phyloP scores from a whole-genome alignment of 2,329 filamentous ascomycete genomes.

The Massarina eburnea region DNA sequence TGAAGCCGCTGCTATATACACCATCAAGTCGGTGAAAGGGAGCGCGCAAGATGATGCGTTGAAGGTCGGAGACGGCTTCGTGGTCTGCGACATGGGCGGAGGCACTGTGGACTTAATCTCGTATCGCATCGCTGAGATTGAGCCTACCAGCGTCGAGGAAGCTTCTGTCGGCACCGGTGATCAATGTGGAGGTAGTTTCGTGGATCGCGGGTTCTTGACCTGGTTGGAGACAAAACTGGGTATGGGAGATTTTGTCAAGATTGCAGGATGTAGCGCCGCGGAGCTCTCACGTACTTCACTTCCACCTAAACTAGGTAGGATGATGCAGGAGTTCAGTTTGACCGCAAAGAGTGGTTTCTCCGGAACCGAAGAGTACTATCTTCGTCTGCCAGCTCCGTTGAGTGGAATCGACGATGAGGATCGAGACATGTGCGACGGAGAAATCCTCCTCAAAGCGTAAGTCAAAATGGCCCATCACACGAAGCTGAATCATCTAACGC shows the following conservation, averaged over 20 bases:
- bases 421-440: conserved; percentile 23
- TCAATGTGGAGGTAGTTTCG: conserved; percentile 32
- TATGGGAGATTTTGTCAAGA: conserved; percentile 15
- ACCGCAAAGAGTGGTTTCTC: conserved; percentile 25
- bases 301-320: conserved; percentile 6
- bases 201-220: conserved; percentile 23
- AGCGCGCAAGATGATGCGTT: conserved; percentile 16
- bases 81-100: conserved; percentile 34
- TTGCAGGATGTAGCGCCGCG: conserved; percentile 16
- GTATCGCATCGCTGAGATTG: conserved; percentile 13
- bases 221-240: conserved; percentile 29
- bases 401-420: conserved; percentile 12
- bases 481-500: not conserved
- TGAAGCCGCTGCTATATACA: conserved; percentile 31
- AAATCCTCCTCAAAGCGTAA: conserved; percentile 24
- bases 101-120: conserved; percentile 34
- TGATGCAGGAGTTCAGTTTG: conserved; percentile 25
- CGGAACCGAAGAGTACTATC: conserved; percentile 15
- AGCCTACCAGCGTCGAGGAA: conserved; percentile 22
- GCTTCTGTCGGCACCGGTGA: conserved; percentile 23
- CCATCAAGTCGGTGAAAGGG: conserved; percentile 16
- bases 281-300: conserved; percentile 17
- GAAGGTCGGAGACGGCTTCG: conserved; percentile 20
- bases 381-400: conserved; percentile 20
- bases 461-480: too few species aligned